Evolutionary conservation across 768 basidiomycete species (phyloP).

Genomic region (Mycena maculata): DNA sequence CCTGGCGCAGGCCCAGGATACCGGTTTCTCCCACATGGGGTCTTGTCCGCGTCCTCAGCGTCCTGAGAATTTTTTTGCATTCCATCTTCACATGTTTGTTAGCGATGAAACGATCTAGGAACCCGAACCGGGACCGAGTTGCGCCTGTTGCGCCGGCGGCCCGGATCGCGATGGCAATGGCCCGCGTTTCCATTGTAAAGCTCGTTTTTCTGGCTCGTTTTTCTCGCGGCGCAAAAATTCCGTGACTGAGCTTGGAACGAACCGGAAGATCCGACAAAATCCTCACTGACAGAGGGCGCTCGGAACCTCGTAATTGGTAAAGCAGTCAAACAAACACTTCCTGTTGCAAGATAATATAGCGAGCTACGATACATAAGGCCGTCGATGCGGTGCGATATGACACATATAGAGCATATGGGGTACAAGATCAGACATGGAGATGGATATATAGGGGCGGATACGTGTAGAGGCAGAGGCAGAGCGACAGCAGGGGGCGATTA

Average conservation of each 20-base stretch:
- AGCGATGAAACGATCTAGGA: conserved; percentile 8
- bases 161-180: conserved; percentile 1
- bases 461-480: conserved; percentile 16
- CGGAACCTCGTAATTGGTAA: too few species aligned
- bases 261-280: background rate
- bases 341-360: conserved; percentile 34
- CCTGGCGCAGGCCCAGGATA: too few species aligned
- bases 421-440: too few species aligned
- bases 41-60: background rate
- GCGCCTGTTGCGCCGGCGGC: too few species aligned
- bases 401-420: too few species aligned
- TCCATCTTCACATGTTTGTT: conserved; percentile 26
- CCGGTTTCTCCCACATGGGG: too few species aligned
- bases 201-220: background rate
- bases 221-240: background rate
- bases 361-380: conserved; percentile 28
- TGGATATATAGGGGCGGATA: conserved; percentile 14
- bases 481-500: conserved; percentile 20
- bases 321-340: conserved; percentile 24
- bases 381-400: conserved; percentile 19
- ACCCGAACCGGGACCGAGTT: too few species aligned
- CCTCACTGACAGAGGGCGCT: background rate
- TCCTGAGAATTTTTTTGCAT: background rate
- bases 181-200: background rate
- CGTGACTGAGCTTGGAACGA: background rate